Base-by-base conservation (phyloP, 371 early-diverging fungal genomes). In the Saksenaea oblongispora region DNA sequence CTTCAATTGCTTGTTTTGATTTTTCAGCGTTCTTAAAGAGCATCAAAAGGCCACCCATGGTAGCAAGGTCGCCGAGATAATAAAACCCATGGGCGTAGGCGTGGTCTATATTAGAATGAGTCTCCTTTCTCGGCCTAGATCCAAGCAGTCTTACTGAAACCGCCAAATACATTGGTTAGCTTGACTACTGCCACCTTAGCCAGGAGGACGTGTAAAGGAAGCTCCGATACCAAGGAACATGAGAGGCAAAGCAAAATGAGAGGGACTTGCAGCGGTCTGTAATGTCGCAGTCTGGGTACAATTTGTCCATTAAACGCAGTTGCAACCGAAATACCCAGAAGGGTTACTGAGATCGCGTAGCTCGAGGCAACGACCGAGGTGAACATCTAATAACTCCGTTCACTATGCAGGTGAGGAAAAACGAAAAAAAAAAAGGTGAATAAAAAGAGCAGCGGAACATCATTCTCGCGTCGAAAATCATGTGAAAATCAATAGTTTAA, bases 191-290 rank as follows among this genome's bases (percentile, higher is more conserved):
- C 42, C 18, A 60, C 36, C 56, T 75, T 70, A 35, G 75, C 3
- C 7, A 55, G 56, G 7, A 73, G 39, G 24, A 73, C 24, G 34
- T 72, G 78, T 22, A 78, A 37, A 10, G 78, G 75, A 17, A 65
- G 22, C 56, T 78, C 78, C 24, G 75, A 54, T 11, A 72, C 31
- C 41, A 51, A 14, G 1, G 69, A 68, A 18, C 61, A 53, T 65
- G 54, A n/a, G 4, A 61, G 13, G 13, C 66, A 69, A 22, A 54
- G 35, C 13, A 66, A 13, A 28, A 69, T 26, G 13, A 55, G 59
- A 47, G 51, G 51, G 24, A 47, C 51, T 8, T 47, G 51, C 3
- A 47, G 22, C 10, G 9, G 22, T 22, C 22, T 47, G 24, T 47
- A 22, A n/a, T 47, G n/a, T 22, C 22, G 17, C 24, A 47, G 22